Percentiles rank a stretch among this genome's conserved stretches.
Conservation (phyloP, 2,329 filamentous ascomycete genomes). For the Xylaria sp. region DNA sequence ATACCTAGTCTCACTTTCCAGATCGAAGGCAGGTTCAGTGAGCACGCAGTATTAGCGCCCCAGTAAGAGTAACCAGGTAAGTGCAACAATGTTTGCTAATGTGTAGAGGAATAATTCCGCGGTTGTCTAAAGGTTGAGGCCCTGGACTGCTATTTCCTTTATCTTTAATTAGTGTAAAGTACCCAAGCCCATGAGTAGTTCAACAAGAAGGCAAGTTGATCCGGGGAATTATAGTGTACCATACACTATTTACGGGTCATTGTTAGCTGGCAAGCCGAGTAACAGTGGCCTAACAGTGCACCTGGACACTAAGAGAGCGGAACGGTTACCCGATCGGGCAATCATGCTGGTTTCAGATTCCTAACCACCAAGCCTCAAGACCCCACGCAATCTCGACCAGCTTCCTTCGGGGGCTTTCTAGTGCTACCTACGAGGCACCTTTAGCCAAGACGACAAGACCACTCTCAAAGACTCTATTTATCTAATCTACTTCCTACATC, state of each 20-base stretch:
- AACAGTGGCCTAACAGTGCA: not conserved
- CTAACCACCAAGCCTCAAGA: slow-evolving; percentile 17
- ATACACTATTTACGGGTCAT: not conserved
- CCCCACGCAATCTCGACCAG: slow-evolving; percentile 19
- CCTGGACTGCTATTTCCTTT: not conserved
- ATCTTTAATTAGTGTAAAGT: not conserved
- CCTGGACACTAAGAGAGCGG: slow-evolving; percentile 5
- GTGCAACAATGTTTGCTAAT: not conserved
- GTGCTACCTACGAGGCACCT: not conserved
- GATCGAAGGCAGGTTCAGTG: not conserved
- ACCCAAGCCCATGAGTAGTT: not conserved
- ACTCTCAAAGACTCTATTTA: not conserved
- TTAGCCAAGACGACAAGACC: not conserved
- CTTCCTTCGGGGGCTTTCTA: not conserved
- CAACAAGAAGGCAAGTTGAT: not conserved
- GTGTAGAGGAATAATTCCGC: not conserved
- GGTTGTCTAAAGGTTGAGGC: not conserved
- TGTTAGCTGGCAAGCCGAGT: not conserved
- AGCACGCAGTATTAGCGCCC: not conserved
- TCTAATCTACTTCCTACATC: no score
- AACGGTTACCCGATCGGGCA: slow-evolving; percentile 23
- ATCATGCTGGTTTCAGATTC: slow-evolving; percentile 30
- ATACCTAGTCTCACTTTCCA: not conserved
- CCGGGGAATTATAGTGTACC: not conserved
- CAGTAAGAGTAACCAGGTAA: not conserved